Conservation (phyloP, 495 filamentous ascomycete genomes). For the Penicillium manginii region DNA sequence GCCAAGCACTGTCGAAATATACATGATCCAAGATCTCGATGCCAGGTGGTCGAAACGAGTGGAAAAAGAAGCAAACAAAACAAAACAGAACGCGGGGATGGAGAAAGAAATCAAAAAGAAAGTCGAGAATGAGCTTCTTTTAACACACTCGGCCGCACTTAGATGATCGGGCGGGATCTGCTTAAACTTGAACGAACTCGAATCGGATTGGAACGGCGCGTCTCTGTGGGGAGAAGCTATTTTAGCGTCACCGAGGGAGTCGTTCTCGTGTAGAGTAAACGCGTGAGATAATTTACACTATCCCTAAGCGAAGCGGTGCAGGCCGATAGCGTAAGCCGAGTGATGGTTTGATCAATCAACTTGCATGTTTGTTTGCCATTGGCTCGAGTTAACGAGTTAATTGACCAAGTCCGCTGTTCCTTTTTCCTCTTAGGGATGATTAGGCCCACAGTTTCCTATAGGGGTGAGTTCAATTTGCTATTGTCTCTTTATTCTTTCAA, state of each 20-base stretch:
- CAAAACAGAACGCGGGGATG: background rate
- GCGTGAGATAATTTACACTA: background rate
- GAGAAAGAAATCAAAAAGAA: background rate
- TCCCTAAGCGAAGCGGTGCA: conserved; percentile 11
- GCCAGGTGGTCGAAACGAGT: too few relatives aligned
- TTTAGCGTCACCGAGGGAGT: background rate
- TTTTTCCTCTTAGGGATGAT: background rate
- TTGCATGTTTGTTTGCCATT: background rate
- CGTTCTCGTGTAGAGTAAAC: conserved; percentile 5
- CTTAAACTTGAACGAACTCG: background rate
- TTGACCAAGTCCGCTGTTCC: background rate
- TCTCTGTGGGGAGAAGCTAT: background rate
- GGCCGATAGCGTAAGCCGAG: background rate
- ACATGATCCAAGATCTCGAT: conserved; percentile 10
- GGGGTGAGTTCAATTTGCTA: too few relatives aligned
- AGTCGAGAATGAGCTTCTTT: background rate
- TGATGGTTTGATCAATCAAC: background rate
- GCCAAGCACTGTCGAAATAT: conserved; percentile 13
- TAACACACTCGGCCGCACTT: background rate
- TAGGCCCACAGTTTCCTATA: too few relatives aligned
- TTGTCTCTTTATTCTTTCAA: too few relatives aligned
- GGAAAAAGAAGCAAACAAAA: background rate
- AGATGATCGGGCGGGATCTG: conserved; percentile 3
- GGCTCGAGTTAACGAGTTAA: background rate
- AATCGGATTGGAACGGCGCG: background rate